These are phyloP conservation scores for Arthrobotrys musiformis DNA, from an alignment of 2,329 filamentous ascomycete genomes.

Conservation along the genomic window DNA sequence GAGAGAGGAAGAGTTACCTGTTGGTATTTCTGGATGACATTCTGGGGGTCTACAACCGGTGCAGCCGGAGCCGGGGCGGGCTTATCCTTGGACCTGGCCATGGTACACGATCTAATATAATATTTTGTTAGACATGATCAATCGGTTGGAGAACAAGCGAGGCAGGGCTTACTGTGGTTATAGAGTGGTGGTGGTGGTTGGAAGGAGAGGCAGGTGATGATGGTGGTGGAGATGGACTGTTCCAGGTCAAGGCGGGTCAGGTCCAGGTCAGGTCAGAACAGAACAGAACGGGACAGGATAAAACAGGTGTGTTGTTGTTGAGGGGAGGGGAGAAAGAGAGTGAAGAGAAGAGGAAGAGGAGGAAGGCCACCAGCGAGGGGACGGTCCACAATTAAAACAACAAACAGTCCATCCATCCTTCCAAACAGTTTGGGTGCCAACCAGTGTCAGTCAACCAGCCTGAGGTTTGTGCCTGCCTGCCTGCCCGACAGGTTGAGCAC, in stretches of 20 bases:
- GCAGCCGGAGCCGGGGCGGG: slow-evolving; percentile 31
- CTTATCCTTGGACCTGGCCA: slow-evolving; percentile 51
- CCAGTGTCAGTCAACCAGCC: too few species aligned
- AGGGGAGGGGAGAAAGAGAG: not conserved
- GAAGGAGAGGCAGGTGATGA: too few species aligned
- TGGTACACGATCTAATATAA: not conserved
- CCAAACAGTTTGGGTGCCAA: not conserved
- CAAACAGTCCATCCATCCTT: not conserved
- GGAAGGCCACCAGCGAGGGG: not conserved
- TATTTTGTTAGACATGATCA: not conserved
- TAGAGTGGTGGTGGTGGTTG: not conserved
- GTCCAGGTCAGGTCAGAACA: not conserved
- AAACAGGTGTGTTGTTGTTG: not conserved
- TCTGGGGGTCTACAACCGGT: slow-evolving; percentile 8
- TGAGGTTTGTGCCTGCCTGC: not conserved
- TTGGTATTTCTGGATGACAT: slow-evolving; percentile 41
- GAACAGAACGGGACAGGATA: not conserved
- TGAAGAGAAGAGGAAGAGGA: not conserved
- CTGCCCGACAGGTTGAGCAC: too few species aligned
- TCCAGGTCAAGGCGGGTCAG: not conserved
- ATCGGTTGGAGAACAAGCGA: not conserved
- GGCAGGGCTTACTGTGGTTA: not conserved
- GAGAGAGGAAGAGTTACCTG: slow-evolving; percentile 27
- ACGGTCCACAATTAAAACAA: slow-evolving; percentile 39
- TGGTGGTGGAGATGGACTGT: not conserved